A percentile compares a stretch with the other conserved stretches of the same genome.
Conservation (phyloP, 2,329 filamentous ascomycete genomes). For the Trichoderma sp. region DNA sequence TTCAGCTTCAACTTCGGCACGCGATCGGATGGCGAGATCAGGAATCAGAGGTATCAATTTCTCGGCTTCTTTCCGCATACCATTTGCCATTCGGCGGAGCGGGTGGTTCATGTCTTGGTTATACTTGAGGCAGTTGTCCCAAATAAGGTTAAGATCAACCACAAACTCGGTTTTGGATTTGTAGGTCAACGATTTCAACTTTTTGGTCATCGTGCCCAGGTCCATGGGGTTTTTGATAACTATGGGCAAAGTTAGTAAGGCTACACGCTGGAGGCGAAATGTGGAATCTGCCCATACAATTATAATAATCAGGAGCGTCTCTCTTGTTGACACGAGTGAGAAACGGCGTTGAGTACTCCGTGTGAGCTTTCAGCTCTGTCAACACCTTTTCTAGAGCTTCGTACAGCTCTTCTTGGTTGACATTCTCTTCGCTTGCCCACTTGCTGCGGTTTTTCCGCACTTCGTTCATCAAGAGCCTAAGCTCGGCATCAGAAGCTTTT, state of each 20-base stretch:
- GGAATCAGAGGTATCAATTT: slow-evolving; percentile 94
- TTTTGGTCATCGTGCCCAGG: slow-evolving; percentile 96
- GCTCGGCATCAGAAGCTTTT: slow-evolving; percentile 85
- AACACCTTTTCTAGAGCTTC: slow-evolving; percentile 96
- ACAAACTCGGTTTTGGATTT: slow-evolving; percentile 95
- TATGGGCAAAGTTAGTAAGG: slow-evolving; percentile 37
- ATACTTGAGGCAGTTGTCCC: slow-evolving; percentile 95
- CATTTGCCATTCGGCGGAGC: slow-evolving; percentile 85
- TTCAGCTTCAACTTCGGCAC: slow-evolving; percentile 90
- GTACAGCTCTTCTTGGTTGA: slow-evolving; percentile 96
- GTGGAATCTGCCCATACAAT: slow-evolving; percentile 56
- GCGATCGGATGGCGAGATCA: slow-evolving; percentile 83
- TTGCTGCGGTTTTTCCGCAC: slow-evolving; percentile 97
- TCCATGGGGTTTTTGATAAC: slow-evolving; percentile 98
- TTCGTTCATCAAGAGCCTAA: slow-evolving; percentile 91
- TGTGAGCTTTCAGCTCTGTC: slow-evolving; percentile 94
- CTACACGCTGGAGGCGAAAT: not conserved
- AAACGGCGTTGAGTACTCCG: slow-evolving; percentile 96
- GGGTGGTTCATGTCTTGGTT: slow-evolving; percentile 88
- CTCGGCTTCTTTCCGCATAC: slow-evolving; percentile 96
- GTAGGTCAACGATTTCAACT: slow-evolving; percentile 76
- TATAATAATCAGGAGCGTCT: slow-evolving; percentile 94
- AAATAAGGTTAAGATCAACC: slow-evolving; percentile 88
- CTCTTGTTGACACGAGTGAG: slow-evolving; percentile 92
- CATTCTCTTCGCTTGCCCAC: slow-evolving; percentile 96